Conservation (phyloP, 1,284 basidiomycete genomes). For the Rhodotorula sp. region DNA sequence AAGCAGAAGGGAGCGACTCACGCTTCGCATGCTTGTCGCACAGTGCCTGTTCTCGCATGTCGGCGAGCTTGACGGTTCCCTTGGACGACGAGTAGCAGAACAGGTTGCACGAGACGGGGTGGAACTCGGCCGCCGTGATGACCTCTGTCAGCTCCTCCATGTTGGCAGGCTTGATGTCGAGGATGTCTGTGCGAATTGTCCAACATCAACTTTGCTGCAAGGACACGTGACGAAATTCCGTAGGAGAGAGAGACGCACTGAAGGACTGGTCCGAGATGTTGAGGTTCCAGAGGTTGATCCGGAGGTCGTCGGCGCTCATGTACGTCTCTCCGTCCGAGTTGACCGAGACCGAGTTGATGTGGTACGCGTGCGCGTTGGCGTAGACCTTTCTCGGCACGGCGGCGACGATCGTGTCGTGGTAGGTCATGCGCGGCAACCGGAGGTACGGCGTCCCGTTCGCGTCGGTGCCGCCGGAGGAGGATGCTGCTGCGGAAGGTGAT, state of each 20-base stretch:
- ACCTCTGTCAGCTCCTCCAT: conserved; percentile 99
- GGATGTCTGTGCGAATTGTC: conserved; percentile 89
- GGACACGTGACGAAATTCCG: no score
- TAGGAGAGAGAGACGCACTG: conserved; percentile 72
- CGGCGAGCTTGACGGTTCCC: conserved; percentile 99
- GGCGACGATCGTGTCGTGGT: conserved; percentile 96
- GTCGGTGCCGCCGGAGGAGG: conserved; percentile 45
- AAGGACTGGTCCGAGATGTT: conserved; percentile 99
- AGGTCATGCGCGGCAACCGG: conserved; percentile 80
- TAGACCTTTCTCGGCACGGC: conserved; percentile 98
- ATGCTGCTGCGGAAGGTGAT: conserved; percentile 30
- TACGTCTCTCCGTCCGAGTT: conserved; percentile 99
- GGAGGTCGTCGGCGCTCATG: conserved; percentile 94
- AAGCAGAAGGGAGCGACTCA: conserved; percentile 52
- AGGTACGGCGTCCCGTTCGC: conserved; percentile 53
- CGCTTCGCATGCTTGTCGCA: conserved; percentile 97
- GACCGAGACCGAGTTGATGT: conserved; percentile 99
- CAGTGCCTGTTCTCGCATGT: conserved; percentile 97
- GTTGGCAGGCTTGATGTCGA: conserved; percentile 99
- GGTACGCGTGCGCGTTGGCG: conserved; percentile 98
- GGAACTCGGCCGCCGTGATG: conserved; percentile 98
- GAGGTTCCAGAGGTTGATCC: conserved; percentile 98
- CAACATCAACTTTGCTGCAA: no score
- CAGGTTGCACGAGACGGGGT: conserved; percentile 93
- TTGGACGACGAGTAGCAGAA: conserved; percentile 99